A percentile compares a stretch with the other conserved stretches of the same genome.
Evolutionary conservation across 2,329 filamentous ascomycete genomes (phyloP).

Genomic region (Ilyonectria destructans): DNA sequence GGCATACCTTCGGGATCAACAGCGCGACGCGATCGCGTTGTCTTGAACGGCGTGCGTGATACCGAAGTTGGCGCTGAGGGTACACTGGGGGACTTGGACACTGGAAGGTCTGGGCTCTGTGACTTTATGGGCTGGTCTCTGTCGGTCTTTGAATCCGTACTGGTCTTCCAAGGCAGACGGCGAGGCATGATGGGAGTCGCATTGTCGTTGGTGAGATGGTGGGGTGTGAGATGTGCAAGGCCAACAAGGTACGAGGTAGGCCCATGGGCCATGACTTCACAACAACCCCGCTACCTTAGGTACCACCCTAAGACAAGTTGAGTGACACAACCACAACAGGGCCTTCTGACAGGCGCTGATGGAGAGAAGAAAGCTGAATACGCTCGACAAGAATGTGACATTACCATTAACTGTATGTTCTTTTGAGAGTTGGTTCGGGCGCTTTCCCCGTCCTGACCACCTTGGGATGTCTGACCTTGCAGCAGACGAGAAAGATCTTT

Average conservation of each 20-base stretch:
- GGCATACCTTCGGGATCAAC: conserved; percentile 46
- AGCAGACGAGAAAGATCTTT: too few species aligned
- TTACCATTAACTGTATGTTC: too few species aligned
- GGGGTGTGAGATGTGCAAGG: not conserved
- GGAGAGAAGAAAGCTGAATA: too few species aligned
- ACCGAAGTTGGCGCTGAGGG: conserved; percentile 18
- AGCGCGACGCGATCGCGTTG: conserved; percentile 41
- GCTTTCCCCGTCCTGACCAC: too few species aligned
- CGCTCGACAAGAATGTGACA: too few species aligned
- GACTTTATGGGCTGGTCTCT: conserved; percentile 29
- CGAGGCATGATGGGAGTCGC: conserved; percentile 61
- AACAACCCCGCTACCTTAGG: too few species aligned
- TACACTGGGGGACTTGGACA: conserved; percentile 23
- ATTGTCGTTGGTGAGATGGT: conserved; percentile 13
- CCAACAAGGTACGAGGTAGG: not conserved
- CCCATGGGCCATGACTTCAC: too few species aligned
- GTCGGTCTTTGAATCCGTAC: conserved; percentile 23
- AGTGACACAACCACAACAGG: too few species aligned
- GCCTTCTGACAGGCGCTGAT: too few species aligned
- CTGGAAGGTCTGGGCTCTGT: conserved; percentile 24
- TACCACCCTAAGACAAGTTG: too few species aligned
- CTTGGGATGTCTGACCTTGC: too few species aligned
- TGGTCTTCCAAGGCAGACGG: conserved; percentile 67
- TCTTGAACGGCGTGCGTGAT: conserved; percentile 29
- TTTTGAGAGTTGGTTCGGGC: too few species aligned